These are phyloP conservation scores for Sporothrix curviconia DNA, from an alignment of 2,329 filamentous ascomycete genomes.

Conservation along the genomic window DNA sequence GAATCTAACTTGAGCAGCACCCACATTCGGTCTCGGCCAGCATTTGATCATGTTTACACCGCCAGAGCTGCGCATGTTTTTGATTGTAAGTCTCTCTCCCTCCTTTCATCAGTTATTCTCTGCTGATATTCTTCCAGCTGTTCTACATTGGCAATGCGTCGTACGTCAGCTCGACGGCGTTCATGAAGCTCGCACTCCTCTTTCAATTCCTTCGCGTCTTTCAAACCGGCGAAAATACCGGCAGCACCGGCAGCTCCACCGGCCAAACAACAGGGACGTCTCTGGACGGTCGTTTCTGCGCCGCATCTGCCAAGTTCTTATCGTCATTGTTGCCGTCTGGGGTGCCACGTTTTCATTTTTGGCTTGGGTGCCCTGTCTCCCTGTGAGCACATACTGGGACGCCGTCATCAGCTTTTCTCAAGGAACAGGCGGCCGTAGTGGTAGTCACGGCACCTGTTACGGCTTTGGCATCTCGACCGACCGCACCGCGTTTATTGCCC, in stretches of 20 bases:
- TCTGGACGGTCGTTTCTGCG: too few relatives aligned
- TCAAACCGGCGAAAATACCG: not conserved
- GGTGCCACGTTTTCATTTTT: constrained; percentile 21
- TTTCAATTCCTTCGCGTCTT: constrained; percentile 25
- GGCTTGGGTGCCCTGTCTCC: constrained; percentile 22
- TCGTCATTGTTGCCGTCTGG: constrained; percentile 20
- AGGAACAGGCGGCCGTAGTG: too few relatives aligned
- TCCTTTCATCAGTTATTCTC: not conserved
- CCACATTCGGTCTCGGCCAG: constrained; percentile 13
- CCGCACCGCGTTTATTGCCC: constrained; percentile 25
- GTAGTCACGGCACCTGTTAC: constrained; percentile 17
- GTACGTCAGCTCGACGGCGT: constrained; percentile 21
- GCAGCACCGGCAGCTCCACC: not conserved
- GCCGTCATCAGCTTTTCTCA: not conserved
- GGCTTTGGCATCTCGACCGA: constrained; percentile 16
- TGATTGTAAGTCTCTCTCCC: constrained; percentile 1
- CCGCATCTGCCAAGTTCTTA: constrained; percentile 17
- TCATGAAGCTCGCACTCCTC: constrained; percentile 23
- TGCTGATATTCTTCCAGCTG: constrained; percentile 2
- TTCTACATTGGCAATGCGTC: constrained; percentile 23
- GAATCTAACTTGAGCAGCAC: not conserved
- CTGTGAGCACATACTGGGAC: constrained; percentile 20
- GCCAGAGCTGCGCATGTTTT: constrained; percentile 2
- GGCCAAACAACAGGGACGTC: too few relatives aligned
- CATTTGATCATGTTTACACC: constrained; percentile 11